Percentiles rank a stretch among this genome's conserved stretches.
phyloP scores from a whole-genome alignment of 2,329 filamentous ascomycete species.

The Amphichorda felina region DNA sequence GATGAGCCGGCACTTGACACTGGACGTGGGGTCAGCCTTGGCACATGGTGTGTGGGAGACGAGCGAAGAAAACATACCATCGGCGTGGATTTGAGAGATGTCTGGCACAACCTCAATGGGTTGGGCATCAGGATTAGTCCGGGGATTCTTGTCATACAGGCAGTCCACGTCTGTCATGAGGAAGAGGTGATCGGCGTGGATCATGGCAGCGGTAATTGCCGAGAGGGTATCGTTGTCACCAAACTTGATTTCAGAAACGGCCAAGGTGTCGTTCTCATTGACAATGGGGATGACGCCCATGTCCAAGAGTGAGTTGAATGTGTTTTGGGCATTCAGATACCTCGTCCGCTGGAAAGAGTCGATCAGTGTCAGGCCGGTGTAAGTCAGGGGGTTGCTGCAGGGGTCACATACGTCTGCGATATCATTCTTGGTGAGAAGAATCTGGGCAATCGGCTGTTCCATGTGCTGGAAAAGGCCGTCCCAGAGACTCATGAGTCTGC shows the following conservation, averaged over 20 bases:
- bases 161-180: slow-evolving; percentile 99
- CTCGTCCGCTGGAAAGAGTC: slow-evolving; percentile 54
- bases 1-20: slow-evolving; percentile 83
- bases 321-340: slow-evolving; percentile 95
- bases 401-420: slow-evolving; percentile 67
- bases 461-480: slow-evolving; percentile 84
- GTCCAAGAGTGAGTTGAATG: slow-evolving; percentile 75
- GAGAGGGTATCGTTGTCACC: slow-evolving; percentile 97
- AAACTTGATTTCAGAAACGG: slow-evolving; percentile 98
- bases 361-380: no score
- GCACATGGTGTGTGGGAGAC: background rate
- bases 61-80: slow-evolving; percentile 39
- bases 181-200: slow-evolving; percentile 92
- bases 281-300: slow-evolving; percentile 98
- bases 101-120: slow-evolving; percentile 90
- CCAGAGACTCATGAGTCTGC: slow-evolving; percentile 89
- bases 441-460: slow-evolving; percentile 84
- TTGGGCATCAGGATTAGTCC: slow-evolving; percentile 71
- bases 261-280: slow-evolving; percentile 96
- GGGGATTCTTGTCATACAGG: slow-evolving; percentile 90
- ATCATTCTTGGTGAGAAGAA: slow-evolving; percentile 87
- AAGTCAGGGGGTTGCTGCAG: background rate
- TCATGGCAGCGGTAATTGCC: slow-evolving; percentile 93
- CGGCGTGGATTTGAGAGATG: slow-evolving; percentile 69
- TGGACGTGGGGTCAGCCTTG: slow-evolving; percentile 15